Conservation (phyloP, 768 basidiomycete genomes). For the Exsudoporus frostii region DNA sequence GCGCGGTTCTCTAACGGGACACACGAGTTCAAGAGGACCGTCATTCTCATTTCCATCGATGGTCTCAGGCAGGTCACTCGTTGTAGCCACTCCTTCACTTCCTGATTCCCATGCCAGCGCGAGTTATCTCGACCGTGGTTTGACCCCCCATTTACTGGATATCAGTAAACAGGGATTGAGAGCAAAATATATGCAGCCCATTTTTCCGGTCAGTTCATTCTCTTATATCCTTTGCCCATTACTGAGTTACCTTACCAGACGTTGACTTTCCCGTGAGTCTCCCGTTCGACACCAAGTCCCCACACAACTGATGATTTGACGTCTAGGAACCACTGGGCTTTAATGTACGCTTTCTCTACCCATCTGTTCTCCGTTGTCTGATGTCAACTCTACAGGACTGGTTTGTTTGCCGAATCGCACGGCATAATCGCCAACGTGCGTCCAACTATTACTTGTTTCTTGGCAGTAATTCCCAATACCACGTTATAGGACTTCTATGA, state of each 20-base stretch:
- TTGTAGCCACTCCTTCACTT: background rate
- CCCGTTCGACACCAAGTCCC: background rate
- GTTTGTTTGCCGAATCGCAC: conserved; percentile 84
- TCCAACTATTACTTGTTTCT: background rate
- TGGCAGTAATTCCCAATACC: background rate
- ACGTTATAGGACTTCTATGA: conserved; percentile 79
- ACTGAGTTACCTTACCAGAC: conserved; percentile 45
- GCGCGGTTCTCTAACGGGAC: conserved; percentile 73
- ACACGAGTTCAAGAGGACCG: conserved; percentile 75
- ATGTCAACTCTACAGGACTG: conserved; percentile 59
- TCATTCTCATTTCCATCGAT: conserved; percentile 84
- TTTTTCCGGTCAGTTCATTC: conserved; percentile 73
- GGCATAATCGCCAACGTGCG: conserved; percentile 87
- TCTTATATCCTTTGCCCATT: background rate
- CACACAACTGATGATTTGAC: background rate
- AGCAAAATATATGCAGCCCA: conserved; percentile 83
- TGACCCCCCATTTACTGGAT: conserved; percentile 79
- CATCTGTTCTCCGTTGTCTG: background rate
- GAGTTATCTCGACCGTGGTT: conserved; percentile 80
- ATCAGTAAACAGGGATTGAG: conserved; percentile 82
- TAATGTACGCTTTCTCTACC: conserved; percentile 53
- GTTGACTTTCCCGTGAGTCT: conserved; percentile 87
- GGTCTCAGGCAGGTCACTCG: conserved; percentile 59
- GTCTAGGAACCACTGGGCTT: conserved; percentile 80
- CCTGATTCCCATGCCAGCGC: conserved; percentile 45